Evolutionary conservation across 2,329 filamentous ascomycete species (phyloP), one percentile per base, ranked within the genome.

Genomic region (Diplodia sapinea): DNA sequence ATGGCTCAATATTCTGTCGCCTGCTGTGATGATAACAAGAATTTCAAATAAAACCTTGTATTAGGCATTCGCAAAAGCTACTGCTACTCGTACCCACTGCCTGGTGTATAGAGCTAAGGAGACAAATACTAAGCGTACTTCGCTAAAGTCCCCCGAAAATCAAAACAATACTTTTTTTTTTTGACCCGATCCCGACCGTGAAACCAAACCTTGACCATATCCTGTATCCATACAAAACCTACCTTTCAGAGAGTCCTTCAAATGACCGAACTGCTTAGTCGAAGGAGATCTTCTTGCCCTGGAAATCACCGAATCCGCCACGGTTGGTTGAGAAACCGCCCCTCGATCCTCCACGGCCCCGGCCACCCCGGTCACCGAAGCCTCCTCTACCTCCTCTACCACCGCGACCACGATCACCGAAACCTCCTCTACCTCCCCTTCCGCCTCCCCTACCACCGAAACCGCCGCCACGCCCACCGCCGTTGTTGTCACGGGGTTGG

Each of bases 271-370:
- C n/a, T 29, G 50, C 38, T 38, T 66, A 66, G 54, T 66, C 64
- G 79, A 92, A 92, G 71, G 88, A 91, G 78, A 88, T 88, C 88
- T 94, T 95, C 84, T 88, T 90, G 81, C 92, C 93, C 80, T 88
- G 84, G 84, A 91, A 92, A 77, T 89, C 86, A 69, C 87, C 84
- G 74, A 89, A 86, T 74, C 87, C 86, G 69, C 82, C 82, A 72
- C 82, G 80, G 79, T 83, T 83, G 75, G 79, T 81, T 31, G 70
- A 71, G 70, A 80, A 73, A 64, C 76, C 73, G 61, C 80, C 77
- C 33, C 75, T 26, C 3, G 26, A 70, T 52, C 76, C 73, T 63
- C 82, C 79, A 67, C 88, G 66, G 74, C 82, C 82, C 73, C 88
- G 66, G 74, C 87, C 86, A 69, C 82, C 82, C 73, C 82, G 79